A percentile compares a stretch with the other conserved stretches of the same genome.
These are phyloP conservation scores for Trichoderma sp. DNA, from an alignment of 2,329 filamentous ascomycete species.

Conservation along the genomic window DNA sequence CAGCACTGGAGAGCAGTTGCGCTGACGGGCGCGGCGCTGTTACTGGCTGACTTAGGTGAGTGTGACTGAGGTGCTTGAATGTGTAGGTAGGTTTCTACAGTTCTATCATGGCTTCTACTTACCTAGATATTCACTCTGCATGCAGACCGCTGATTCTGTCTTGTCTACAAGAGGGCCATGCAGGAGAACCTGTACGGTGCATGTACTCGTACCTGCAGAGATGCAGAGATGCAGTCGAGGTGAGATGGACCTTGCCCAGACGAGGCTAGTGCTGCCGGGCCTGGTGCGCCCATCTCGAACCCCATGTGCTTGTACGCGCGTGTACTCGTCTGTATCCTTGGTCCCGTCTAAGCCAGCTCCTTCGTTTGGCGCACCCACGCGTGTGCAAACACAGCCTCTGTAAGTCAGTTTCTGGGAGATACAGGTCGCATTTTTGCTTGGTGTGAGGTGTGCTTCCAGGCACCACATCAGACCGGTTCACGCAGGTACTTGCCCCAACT, in stretches of 20 bases:
- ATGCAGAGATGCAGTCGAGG: background rate
- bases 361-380: background rate
- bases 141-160: too few relatives aligned
- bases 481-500: slow-evolving; percentile 13
- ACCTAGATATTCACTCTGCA: too few relatives aligned
- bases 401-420: too few relatives aligned
- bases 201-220: background rate
- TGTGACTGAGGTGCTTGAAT: too few relatives aligned
- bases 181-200: background rate
- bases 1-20: background rate
- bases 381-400: background rate
- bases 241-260: background rate
- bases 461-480: background rate
- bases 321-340: background rate
- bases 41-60: background rate
- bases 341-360: background rate
- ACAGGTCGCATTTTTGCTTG: too few relatives aligned
- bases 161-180: too few relatives aligned
- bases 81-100: too few relatives aligned
- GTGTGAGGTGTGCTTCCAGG: background rate
- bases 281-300: background rate
- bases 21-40: background rate
- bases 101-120: too few relatives aligned
- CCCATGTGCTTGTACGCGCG: background rate
- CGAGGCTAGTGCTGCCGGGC: background rate